Base-by-base conservation (phyloP, 768 basidiomycete species). In the Tulasnella sp. region DNA sequence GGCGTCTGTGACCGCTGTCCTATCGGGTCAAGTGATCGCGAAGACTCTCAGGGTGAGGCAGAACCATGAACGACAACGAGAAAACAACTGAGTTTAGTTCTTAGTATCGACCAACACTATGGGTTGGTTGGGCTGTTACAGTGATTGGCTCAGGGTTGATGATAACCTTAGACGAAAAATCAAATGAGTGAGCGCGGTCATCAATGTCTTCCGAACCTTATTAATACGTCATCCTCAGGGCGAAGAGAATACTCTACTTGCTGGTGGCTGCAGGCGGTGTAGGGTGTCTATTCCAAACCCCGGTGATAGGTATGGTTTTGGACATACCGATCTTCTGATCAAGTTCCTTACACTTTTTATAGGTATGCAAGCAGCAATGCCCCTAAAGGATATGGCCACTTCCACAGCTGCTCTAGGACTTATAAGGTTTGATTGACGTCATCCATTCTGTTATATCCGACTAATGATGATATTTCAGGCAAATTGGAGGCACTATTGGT, bases 131-230 rank as follows among this genome's bases (percentile, higher is more conserved):
- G 63, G 70, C 15, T 5, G 31, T 76, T 12, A 75, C 79, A 61
- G 65, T 76, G 3, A 57, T 86, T 3, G 85, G 83, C 0, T 72
- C 72, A 64, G 85, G 84, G 6, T 69, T 87, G 43, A 81, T 85
- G 80, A 82, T 68, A 28, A 75, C 70, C 69, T 63, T 88, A 44
- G 75, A 78, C 59, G 71, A 73, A 13, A 64, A 62, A 4, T 81
- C 83, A 0, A 73, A 70, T 44, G 66, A 53, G 74, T 73, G 52
- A 29, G 71, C 54, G 10, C 10, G 8, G 16, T 42, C 3, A 6
- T 15, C 10, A 15, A 3, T 27, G 15, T 19, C 16, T 39, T 19
- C 31, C 16, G 48, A 39, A 22, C 8, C 28, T n/a, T 3, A 22
- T 50, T 5, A 10, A 19, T 20, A 37, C 31, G 20, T 8, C 22